Evolutionary conservation across 176 grass and related monocot species (phyloP).

Genomic region (Carex parvula): DNA sequence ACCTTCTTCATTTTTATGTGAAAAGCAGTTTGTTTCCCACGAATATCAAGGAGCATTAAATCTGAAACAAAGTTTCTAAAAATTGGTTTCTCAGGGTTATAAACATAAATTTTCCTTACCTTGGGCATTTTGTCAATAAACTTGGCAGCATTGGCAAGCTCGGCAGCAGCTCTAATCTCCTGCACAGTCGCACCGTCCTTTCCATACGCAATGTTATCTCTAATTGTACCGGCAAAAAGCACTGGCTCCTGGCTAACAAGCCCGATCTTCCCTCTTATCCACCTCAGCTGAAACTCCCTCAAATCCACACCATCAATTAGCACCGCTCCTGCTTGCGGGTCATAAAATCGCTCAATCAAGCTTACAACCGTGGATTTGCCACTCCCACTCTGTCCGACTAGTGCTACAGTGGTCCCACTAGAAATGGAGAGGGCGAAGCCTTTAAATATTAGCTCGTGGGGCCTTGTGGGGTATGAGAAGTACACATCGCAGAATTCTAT

Average conservation of each 20-base stretch:
- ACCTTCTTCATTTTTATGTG: not conserved
- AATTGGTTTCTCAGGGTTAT: not conserved
- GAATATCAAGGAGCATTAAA: not conserved
- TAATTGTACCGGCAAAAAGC: conserved; percentile 68
- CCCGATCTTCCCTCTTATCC: conserved; percentile 88
- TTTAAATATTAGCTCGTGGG: conserved; percentile 70
- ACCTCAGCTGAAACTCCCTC: conserved; percentile 76
- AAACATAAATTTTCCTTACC: conserved; percentile 37
- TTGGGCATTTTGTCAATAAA: conserved; percentile 97
- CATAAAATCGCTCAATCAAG: conserved; percentile 82
- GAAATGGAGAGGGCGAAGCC: conserved; percentile 63
- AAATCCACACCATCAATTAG: conserved; percentile 70
- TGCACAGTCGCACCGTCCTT: conserved; percentile 58
- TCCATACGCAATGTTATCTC: conserved; percentile 83
- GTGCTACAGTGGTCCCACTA: conserved; percentile 56
- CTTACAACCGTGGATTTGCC: conserved; percentile 84
- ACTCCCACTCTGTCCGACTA: conserved; percentile 84
- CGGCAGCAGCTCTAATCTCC: conserved; percentile 84
- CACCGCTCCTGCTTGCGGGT: conserved; percentile 56
- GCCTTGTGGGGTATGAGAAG: conserved; percentile 78
- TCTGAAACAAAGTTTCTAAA: not conserved
- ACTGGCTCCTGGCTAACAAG: conserved; percentile 92
- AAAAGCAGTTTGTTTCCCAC: not conserved
- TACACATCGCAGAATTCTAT: conserved; percentile 66
- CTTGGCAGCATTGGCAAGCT: conserved; percentile 88